phyloP scores from a whole-genome alignment of 2,329 filamentous ascomycete genomes.

The Botrytis hyacinthi region DNA sequence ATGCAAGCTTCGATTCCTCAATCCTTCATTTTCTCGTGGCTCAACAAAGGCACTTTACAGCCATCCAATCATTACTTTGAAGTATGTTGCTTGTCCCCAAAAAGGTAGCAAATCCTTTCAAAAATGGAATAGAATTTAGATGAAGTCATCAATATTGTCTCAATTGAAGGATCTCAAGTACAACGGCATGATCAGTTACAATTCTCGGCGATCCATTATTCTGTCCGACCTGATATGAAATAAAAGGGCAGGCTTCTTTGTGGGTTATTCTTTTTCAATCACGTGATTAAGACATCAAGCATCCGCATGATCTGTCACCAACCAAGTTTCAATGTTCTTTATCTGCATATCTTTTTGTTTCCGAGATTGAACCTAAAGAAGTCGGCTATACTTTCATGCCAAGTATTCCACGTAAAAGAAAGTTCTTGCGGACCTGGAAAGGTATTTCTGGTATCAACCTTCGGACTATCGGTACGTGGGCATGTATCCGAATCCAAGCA shows the following conservation, averaged over 20 bases:
- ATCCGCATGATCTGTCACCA: background rate
- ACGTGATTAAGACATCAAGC: background rate
- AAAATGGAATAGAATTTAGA: background rate
- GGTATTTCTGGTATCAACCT: background rate
- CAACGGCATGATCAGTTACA: background rate
- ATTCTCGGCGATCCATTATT: background rate
- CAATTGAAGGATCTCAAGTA: background rate
- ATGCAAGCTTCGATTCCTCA: background rate
- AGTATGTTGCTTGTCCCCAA: background rate
- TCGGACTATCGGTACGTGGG: background rate
- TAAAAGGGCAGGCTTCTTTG: background rate
- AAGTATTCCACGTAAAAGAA: constrained; percentile 3
- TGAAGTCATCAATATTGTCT: constrained; percentile 7
- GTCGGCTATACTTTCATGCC: background rate
- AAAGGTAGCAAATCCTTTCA: background rate
- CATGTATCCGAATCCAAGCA: background rate
- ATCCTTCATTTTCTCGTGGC: constrained; percentile 2
- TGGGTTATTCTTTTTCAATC: background rate
- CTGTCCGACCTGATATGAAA: background rate
- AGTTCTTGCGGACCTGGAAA: background rate
- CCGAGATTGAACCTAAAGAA: background rate
- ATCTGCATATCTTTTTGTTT: background rate
- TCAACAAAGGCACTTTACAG: background rate
- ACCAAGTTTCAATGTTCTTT: background rate
- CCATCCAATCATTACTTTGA: background rate